These are phyloP conservation scores for Colletotrichum sp. DNA, from an alignment of 2,329 filamentous ascomycete genomes.

Conservation along the genomic window DNA sequence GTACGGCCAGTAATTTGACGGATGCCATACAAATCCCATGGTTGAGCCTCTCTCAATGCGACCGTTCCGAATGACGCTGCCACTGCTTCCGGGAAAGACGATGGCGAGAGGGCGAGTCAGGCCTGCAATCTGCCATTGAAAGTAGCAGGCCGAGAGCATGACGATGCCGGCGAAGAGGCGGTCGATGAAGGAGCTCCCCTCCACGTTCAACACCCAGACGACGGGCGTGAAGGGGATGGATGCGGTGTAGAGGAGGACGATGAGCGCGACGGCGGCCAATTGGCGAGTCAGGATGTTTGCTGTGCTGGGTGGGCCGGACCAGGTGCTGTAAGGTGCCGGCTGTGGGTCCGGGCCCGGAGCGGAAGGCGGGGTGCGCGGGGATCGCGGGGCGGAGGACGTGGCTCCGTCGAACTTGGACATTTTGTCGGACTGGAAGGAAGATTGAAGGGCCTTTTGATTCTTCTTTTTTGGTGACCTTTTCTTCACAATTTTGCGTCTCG, in stretches of 20 bases:
- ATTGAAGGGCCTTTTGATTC: fast-evolving
- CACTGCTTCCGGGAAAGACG: background rate
- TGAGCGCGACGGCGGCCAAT: slow-evolving; percentile 20
- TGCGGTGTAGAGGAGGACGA: slow-evolving; percentile 24
- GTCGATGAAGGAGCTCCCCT: slow-evolving; percentile 48
- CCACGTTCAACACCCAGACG: slow-evolving; percentile 18
- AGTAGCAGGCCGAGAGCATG: slow-evolving; percentile 37
- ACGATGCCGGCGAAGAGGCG: slow-evolving; percentile 44
- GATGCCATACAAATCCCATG: slow-evolving; percentile 22
- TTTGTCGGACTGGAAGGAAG: background rate
- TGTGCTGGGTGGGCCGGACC: background rate
- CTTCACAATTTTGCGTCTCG: background rate
- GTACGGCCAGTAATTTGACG: slow-evolving; percentile 24
- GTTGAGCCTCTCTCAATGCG: slow-evolving; percentile 1
- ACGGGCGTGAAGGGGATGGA: slow-evolving; percentile 24
- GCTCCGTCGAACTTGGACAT: background rate
- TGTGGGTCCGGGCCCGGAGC: background rate
- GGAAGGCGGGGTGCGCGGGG: background rate
- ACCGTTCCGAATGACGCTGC: slow-evolving; percentile 18
- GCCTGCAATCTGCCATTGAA: slow-evolving; percentile 24
- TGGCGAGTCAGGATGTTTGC: slow-evolving; percentile 7
- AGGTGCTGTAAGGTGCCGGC: background rate
- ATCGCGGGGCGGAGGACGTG: background rate
- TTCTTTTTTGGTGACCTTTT: background rate
- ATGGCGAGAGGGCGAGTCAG: slow-evolving; percentile 19